Evolutionary conservation across 768 basidiomycete genomes (phyloP), one percentile per base, ranked within the genome.

Genomic region (Austroboletus eburneus): DNA sequence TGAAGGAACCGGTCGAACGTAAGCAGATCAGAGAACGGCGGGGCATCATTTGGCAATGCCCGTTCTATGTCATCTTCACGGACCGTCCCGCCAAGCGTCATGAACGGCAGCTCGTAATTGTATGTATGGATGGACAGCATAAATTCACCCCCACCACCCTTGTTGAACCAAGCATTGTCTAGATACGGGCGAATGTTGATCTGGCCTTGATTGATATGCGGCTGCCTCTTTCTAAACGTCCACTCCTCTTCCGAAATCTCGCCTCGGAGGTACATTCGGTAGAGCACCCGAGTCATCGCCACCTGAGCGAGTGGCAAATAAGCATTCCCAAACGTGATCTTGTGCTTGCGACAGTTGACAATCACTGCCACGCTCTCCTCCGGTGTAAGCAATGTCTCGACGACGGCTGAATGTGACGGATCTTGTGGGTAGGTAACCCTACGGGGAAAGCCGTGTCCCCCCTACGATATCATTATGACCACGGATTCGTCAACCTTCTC

Each of bases 361-460:
- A 69, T 42, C 37, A 79, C 67, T 2, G 35, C 39, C 9, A 48
- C 44, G 12, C 69, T 72, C 33, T 65, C 57, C 8, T 65, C 56
- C 1, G 34, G 36, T 2, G 70, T 61, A 36, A 74, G 67, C 8
- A 51, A 47, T 20, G 42, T 46, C 4, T 43, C 33, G 12, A 59
- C 37, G 13, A 23, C 16, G 24, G 59, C 57, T 17, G 74, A 70
- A 21, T 55, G 54, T 7, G 78, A 69, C 5, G 73, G 69, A 0
- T 61, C 65, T 35, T 58, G 58, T 2, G 57, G 51, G 76, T 76
- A 5, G 57, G 72, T 70, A 27, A 69, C 42, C 13, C 61, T 72
- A 39, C 74, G 66, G 2, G 80, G 79, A 9, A 82, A 64, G 0
- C 76, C 75, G 39, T 82, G 80, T 3, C 80, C 80, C 3, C 80